Percentiles rank a stretch among this genome's conserved stretches.
These are phyloP conservation scores for Alternaria sp. DNA, from an alignment of 2,329 filamentous ascomycete species.

Conservation along the genomic window DNA sequence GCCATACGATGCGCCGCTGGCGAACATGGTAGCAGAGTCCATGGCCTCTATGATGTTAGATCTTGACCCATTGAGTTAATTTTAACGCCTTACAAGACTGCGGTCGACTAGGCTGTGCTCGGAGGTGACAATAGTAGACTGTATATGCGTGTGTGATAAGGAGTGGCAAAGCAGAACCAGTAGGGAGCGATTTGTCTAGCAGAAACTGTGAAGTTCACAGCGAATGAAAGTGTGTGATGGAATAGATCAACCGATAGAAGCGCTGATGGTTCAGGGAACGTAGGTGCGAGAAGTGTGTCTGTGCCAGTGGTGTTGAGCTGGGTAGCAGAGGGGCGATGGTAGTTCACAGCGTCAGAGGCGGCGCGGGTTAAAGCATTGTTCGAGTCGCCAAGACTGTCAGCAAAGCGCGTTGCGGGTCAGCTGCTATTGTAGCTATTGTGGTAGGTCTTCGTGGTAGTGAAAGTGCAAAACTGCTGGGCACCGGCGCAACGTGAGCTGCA, in stretches of 20 bases:
- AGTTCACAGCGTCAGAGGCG: neutral
- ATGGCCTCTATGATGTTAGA: neutral
- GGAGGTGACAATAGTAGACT: neutral
- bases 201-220: neutral
- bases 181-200: neutral
- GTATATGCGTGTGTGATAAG: neutral
- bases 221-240: neutral
- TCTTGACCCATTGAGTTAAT: neutral
- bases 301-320: neutral
- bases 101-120: neutral
- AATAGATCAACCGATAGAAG: neutral
- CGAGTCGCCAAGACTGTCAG: neutral
- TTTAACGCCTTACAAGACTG: neutral
- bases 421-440: neutral
- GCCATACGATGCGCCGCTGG: neutral
- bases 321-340: neutral
- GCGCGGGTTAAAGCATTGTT: neutral
- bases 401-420: neutral
- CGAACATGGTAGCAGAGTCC: neutral
- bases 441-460: neutral
- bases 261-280: neutral
- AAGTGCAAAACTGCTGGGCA: neutral
- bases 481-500: neutral
- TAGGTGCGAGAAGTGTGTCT: neutral
- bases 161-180: neutral